These are phyloP conservation scores for Brachypodium distachyon DNA, from an alignment of 202 grass and related monocot genomes.

Conservation along the genomic window DNA sequence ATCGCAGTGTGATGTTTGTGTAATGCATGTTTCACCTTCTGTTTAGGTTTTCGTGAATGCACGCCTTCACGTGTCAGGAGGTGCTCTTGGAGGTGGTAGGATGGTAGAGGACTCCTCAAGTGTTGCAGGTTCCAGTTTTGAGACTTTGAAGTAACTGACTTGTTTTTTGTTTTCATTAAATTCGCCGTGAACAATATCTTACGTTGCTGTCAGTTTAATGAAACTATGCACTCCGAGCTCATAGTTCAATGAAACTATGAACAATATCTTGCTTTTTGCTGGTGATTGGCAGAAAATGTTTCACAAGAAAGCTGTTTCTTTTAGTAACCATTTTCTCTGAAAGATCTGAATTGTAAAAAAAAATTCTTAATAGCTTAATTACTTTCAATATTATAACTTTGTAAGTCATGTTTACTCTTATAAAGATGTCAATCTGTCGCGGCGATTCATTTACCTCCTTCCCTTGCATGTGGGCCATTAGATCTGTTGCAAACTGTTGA, in stretches of 20 bases:
- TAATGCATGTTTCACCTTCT: slow-evolving; percentile 18
- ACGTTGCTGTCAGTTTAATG: neutral
- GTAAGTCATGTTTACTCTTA: too few species aligned
- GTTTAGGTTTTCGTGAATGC: slow-evolving; percentile 98
- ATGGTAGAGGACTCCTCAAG: slow-evolving; percentile 99
- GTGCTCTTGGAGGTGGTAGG: slow-evolving; percentile 96
- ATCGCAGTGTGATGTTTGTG: neutral
- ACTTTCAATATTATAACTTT: slow-evolving; percentile 7
- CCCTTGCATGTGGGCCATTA: too few species aligned
- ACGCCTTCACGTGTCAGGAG: slow-evolving; percentile 96
- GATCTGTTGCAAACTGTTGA: too few species aligned
- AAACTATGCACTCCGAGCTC: neutral
- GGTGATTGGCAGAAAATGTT: neutral
- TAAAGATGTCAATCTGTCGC: too few species aligned
- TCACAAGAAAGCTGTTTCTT: neutral
- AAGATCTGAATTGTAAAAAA: neutral
- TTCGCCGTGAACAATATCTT: neutral
- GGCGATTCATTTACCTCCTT: too few species aligned
- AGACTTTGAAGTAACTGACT: neutral
- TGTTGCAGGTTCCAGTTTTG: slow-evolving; percentile 66
- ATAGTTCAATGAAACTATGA: too few species aligned
- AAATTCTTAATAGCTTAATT: neutral
- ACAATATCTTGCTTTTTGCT: too few species aligned
- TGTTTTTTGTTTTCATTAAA: slow-evolving; percentile 9
- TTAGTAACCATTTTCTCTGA: neutral